These are phyloP conservation scores for Lagenaria siceraria DNA, from an alignment of 306 rosid species.

Conservation along the genomic window DNA sequence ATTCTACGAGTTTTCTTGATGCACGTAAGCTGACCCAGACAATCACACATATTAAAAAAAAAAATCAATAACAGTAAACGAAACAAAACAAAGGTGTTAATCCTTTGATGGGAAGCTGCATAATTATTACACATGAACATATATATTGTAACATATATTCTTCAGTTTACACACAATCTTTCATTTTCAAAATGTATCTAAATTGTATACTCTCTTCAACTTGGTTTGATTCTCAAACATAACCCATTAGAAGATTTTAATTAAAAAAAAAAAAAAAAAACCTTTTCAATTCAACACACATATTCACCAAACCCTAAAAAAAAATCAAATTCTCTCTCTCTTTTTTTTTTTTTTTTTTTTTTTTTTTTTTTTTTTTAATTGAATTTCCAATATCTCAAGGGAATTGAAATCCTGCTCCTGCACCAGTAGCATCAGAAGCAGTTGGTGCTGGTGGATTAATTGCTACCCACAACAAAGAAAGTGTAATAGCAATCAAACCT, in stretches of 20 bases:
- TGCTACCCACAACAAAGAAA: constrained; percentile 41
- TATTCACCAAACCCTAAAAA: neutral
- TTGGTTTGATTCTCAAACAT: neutral
- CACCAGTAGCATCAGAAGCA: neutral
- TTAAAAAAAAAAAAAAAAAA: neutral
- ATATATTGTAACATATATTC: neutral
- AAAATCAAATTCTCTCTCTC: no score
- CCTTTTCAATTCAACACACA: neutral
- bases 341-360: neutral
- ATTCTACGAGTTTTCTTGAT: no score
- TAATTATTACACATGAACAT: no score
- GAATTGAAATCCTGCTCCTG: constrained; percentile 24
- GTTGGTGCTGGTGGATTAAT: constrained; percentile 16
- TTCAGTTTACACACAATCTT: neutral
- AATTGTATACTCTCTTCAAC: neutral
- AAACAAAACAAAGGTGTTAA: no score
- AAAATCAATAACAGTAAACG: no score
- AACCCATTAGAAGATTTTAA: neutral
- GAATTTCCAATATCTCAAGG: neutral
- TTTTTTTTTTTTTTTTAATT: neutral
- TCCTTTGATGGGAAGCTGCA: no score
- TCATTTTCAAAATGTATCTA: neutral
- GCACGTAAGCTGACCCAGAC: no score
- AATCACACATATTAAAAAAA: no score
- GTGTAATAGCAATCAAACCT: constrained; percentile 43